Conservation (phyloP, 768 basidiomycete genomes). For the Dentipellis sp. region DNA sequence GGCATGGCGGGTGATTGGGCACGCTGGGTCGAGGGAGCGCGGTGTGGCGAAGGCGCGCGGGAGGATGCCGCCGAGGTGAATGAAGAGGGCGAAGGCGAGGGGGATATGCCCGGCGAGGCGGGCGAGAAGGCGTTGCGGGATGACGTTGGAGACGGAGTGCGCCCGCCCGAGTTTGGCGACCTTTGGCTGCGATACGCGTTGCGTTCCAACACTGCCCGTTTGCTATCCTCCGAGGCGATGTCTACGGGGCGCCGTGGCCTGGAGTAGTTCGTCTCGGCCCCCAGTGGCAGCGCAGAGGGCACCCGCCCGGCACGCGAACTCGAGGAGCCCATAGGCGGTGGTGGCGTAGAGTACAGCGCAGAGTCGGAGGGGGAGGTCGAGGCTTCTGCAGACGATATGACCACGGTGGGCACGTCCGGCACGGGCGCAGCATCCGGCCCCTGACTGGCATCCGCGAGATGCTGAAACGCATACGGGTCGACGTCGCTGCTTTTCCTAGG, state of each 20-base stretch:
- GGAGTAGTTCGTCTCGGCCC: conserved; percentile 53
- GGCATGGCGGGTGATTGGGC: background rate
- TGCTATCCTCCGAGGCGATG: conserved; percentile 28
- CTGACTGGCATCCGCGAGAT: conserved; percentile 1
- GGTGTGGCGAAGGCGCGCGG: background rate
- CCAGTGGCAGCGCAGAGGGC: conserved; percentile 33
- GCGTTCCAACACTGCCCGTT: conserved; percentile 44
- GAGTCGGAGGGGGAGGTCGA: conserved; percentile 3
- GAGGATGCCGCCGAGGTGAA: background rate
- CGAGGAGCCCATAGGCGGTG: conserved; percentile 16
- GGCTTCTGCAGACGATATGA: conserved; percentile 38
- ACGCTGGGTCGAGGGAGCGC: background rate
- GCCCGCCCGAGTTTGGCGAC: conserved; percentile 1
- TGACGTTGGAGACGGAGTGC: background rate
- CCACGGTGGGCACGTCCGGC: conserved; percentile 35
- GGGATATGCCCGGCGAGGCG: background rate
- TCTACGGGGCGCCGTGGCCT: conserved; percentile 44
- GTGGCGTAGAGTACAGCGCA: background rate
- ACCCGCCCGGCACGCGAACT: conserved; percentile 23
- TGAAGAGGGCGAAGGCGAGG: background rate
- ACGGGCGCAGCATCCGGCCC: conserved; percentile 3
- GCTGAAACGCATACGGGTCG: conserved; percentile 14
- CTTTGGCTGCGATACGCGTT: conserved; percentile 34
- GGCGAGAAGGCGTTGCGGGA: background rate
- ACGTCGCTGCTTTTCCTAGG: conserved; percentile 1